Evolutionary conservation across 148 eudicot species (phyloP).

Genomic region (Rhododendron kiyosumense): DNA sequence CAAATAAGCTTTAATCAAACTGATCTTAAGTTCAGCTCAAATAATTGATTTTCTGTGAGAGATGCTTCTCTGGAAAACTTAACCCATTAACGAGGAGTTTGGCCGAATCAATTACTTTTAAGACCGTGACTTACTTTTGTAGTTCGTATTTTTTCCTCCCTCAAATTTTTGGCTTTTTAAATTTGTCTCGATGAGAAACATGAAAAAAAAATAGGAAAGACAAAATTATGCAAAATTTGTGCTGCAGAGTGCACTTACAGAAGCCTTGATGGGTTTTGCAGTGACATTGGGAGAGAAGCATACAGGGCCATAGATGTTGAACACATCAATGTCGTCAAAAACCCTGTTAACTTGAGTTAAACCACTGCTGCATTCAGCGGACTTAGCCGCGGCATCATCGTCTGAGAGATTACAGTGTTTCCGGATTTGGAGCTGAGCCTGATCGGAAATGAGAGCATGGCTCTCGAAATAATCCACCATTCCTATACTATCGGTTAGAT

Average conservation of each 20-base stretch:
- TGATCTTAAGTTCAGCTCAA: background rate
- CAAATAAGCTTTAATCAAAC: background rate
- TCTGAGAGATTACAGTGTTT: constrained; percentile 46
- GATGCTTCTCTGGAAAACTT: background rate
- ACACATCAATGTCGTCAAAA: constrained; percentile 31
- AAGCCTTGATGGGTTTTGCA: constrained; percentile 33
- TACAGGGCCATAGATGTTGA: constrained; percentile 67
- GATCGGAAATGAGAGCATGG: constrained; percentile 62
- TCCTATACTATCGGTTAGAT: constrained; percentile 50
- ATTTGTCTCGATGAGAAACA: too few relatives aligned
- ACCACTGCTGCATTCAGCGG: constrained; percentile 26
- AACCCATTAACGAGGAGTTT: background rate
- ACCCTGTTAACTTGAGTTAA: constrained; percentile 15
- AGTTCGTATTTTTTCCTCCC: too few relatives aligned
- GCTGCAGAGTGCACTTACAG: constrained; percentile 33
- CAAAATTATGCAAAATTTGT: background rate
- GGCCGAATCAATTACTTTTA: background rate
- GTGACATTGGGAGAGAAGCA: constrained; percentile 48
- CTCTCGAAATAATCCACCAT: constrained; percentile 59
- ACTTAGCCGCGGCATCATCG: background rate
- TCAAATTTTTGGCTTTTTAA: too few relatives aligned
- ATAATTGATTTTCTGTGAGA: background rate
- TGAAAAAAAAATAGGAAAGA: too few relatives aligned
- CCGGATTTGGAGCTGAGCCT: constrained; percentile 22
- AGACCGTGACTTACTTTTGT: background rate